Conservation (phyloP, 2,329 filamentous ascomycete genomes). For the Aspergillus sergii region DNA sequence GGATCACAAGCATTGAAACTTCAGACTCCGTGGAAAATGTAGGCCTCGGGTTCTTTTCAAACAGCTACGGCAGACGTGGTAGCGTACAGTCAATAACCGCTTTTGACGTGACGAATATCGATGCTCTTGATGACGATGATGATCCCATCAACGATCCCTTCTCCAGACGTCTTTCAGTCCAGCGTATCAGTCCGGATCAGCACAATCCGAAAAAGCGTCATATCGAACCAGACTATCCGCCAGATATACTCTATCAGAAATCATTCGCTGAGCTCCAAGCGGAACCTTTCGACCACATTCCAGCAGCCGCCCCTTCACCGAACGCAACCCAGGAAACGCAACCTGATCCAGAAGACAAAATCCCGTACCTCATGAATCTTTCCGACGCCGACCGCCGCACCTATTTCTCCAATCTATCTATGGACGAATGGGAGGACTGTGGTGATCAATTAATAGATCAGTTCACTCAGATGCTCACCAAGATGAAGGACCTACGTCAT, state of each 20-base stretch:
- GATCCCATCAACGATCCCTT: conserved; percentile 36
- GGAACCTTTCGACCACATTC: conserved; percentile 53
- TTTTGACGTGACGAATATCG: conserved; percentile 38
- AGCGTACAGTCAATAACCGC: conserved; percentile 31
- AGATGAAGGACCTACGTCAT: conserved; percentile 56
- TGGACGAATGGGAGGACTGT: conserved; percentile 63
- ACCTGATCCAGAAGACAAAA: conserved; percentile 30
- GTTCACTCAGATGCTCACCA: conserved; percentile 54
- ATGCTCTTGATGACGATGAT: conserved; percentile 34
- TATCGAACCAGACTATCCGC: conserved; percentile 53
- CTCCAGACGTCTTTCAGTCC: conserved; percentile 30
- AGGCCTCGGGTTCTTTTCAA: conserved; percentile 24
- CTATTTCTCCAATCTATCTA: conserved; percentile 56
- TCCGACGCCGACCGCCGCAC: conserved; percentile 44
- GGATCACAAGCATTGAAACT: conserved; percentile 22
- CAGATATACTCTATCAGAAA: conserved; percentile 48
- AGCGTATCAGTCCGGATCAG: conserved; percentile 28
- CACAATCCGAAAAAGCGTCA: conserved; percentile 31
- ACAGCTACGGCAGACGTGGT: conserved; percentile 24
- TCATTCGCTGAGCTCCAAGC: conserved; percentile 51
- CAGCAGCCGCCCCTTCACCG: conserved; percentile 30
- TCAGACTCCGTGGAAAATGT: conserved; percentile 24
- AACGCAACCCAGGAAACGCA: conserved; percentile 23
- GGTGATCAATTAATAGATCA: conserved; percentile 62
- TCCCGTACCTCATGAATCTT: conserved; percentile 40